These are phyloP conservation scores for Penicillium italicum DNA, from an alignment of 2,329 filamentous ascomycete genomes.

Conservation along the genomic window DNA sequence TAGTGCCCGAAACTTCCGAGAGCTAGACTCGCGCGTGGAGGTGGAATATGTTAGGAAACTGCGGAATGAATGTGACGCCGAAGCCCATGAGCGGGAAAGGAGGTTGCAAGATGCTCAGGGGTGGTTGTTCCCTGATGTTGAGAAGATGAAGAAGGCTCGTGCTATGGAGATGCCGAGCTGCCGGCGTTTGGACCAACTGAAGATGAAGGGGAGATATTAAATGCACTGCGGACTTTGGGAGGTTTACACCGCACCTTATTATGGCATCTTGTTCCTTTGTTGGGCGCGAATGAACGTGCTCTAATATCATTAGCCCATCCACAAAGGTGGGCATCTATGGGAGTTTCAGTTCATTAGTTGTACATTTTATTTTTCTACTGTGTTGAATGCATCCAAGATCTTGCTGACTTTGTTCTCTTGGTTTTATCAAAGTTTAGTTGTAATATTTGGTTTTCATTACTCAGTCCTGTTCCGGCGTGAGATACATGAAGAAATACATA, in stretches of 20 bases:
- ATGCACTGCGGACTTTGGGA: not conserved
- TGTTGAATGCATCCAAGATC: conserved; percentile 12
- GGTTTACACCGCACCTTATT: not conserved
- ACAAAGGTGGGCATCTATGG: not conserved
- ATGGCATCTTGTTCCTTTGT: not conserved
- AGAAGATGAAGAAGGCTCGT: conserved; percentile 70
- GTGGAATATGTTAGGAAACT: conserved; percentile 65
- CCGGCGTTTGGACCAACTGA: conserved; percentile 52
- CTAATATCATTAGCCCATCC: conserved; percentile 3
- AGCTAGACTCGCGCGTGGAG: conserved; percentile 77
- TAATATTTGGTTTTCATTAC: not conserved
- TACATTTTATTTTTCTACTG: conserved; percentile 8
- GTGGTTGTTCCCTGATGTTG: conserved; percentile 79
- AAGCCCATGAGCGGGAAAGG: conserved; percentile 62
- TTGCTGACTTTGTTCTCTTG: not conserved
- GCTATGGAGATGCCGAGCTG: conserved; percentile 60
- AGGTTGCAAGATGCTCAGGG: conserved; percentile 76
- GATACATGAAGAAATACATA: not conserved
- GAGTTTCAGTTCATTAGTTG: conserved; percentile 2
- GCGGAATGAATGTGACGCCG: conserved; percentile 68
- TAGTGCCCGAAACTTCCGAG: conserved; percentile 63
- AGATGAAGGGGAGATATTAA: conserved; percentile 28
- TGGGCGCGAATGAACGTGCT: not conserved
- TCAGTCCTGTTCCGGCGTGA: not conserved
- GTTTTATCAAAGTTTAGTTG: too few species aligned